phyloP scores from a whole-genome alignment of 805 yeast genomes.

The Maudiozyma serrabonitensis region DNA sequence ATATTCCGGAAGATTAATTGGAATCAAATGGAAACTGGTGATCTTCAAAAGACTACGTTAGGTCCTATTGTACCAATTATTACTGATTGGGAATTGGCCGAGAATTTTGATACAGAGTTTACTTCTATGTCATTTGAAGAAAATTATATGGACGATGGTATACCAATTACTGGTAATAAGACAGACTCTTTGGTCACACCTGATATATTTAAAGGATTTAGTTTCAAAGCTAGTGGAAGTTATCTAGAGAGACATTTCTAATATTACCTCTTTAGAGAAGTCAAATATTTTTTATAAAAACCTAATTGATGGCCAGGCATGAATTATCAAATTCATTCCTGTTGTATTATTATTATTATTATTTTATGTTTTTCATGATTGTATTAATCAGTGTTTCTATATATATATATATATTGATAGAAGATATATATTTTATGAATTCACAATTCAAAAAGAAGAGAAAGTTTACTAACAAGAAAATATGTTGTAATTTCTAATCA shows the following conservation, averaged over 20 bases:
- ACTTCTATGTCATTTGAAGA: constrained; percentile 52
- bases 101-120: constrained; percentile 73
- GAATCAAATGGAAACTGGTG: constrained; percentile 44
- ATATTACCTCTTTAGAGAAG: not conserved
- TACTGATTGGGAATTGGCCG: constrained; percentile 74
- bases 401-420: not conserved
- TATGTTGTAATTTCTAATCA: not conserved
- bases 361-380: not conserved
- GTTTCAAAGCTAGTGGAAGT: constrained; percentile 30
- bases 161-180: constrained; percentile 2
- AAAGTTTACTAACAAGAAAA: too few relatives aligned
- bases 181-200: not conserved
- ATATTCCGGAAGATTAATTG: constrained; percentile 74
- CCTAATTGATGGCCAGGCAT: not conserved
- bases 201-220: constrained; percentile 29
- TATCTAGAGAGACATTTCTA: constrained; percentile 28
- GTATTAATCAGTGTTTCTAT: not conserved
- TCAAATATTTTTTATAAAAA: too few relatives aligned
- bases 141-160: constrained; percentile 7
- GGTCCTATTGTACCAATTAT: constrained; percentile 83
- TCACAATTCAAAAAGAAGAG: not conserved
- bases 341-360: not conserved
- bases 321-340: not conserved
- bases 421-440: not conserved
- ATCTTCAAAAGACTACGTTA: constrained; percentile 32